Conservation (phyloP, 176 grass and related monocot genomes). For the Avena sativa region DNA sequence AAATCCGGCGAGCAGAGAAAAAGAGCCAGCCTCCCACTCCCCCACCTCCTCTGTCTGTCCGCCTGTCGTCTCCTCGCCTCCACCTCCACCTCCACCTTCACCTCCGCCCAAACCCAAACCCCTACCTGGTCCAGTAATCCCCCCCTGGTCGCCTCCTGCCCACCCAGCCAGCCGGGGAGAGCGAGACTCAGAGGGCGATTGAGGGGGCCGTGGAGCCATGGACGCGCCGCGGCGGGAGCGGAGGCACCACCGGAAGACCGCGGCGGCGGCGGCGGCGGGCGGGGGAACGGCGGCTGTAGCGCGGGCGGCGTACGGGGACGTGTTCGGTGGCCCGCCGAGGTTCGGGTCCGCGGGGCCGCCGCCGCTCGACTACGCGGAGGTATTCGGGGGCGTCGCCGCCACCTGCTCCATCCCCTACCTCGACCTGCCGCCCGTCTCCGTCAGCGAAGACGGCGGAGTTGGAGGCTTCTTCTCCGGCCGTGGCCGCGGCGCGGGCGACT, state of each 20-base stretch:
- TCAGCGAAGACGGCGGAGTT: not conserved
- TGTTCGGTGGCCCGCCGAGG: constrained; percentile 69
- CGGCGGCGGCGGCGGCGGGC: not conserved
- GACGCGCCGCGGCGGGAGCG: constrained; percentile 55
- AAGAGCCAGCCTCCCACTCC: constrained; percentile 13
- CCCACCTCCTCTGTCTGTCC: constrained; percentile 32
- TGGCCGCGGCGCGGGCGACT: constrained; percentile 48
- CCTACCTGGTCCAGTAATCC: not conserved
- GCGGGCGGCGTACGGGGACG: constrained; percentile 65
- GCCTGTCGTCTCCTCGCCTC: not conserved
- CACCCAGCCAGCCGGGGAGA: not conserved
- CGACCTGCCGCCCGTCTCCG: constrained; percentile 59
- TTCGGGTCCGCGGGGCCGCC: constrained; percentile 31
- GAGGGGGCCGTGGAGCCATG: constrained; percentile 36
- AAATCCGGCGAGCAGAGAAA: not conserved
- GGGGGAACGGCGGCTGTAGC: not conserved
- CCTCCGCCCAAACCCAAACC: constrained; percentile 6
- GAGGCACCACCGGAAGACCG: constrained; percentile 55
- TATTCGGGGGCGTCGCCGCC: constrained; percentile 66
- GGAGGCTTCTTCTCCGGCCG: constrained; percentile 45
- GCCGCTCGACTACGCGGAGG: constrained; percentile 70
- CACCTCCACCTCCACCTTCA: not conserved
- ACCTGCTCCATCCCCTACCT: constrained; percentile 92
- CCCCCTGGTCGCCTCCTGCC: not conserved
- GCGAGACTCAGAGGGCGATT: no score